These are phyloP conservation scores for Melaleuca quinquenervia DNA, from an alignment of 345 rosid species.

Conservation along the genomic window DNA sequence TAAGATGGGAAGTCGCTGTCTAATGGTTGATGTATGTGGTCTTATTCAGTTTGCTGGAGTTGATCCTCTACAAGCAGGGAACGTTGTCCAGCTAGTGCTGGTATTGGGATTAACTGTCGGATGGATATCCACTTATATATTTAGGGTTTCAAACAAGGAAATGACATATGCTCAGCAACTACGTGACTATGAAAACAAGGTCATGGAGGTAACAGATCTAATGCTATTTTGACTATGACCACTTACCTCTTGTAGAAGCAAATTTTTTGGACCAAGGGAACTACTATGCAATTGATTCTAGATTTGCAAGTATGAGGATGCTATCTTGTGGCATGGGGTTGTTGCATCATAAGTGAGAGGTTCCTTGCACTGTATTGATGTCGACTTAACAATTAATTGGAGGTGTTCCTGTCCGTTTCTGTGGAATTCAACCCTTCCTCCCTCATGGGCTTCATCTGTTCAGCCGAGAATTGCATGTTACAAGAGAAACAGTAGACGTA, in stretches of 20 bases:
- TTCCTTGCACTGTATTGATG: not conserved
- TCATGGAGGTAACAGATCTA: slow-evolving; percentile 63
- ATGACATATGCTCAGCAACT: slow-evolving; percentile 95
- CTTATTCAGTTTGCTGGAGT: slow-evolving; percentile 61
- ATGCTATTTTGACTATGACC: not conserved
- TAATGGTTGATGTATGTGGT: not conserved
- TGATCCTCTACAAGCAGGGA: slow-evolving; percentile 88
- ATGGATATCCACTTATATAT: slow-evolving; percentile 88
- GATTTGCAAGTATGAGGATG: not conserved
- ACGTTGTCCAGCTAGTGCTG: slow-evolving; percentile 69
- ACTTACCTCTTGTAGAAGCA: not conserved
- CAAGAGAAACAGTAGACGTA: not conserved
- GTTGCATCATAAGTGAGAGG: not conserved
- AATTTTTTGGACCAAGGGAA: not conserved
- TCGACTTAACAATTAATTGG: not conserved
- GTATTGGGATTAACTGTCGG: slow-evolving; percentile 87
- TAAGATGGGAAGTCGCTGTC: not conserved
- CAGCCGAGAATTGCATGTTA: not conserved
- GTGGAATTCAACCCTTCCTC: not conserved
- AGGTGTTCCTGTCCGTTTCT: not conserved
- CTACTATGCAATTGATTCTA: not conserved
- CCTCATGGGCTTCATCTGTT: not conserved
- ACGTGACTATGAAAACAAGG: slow-evolving; percentile 85
- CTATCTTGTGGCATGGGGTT: not conserved
- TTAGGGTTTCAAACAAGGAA: slow-evolving; percentile 93